phyloP scores from a whole-genome alignment of 2,329 filamentous ascomycete genomes.

The Volutella citrinella region DNA sequence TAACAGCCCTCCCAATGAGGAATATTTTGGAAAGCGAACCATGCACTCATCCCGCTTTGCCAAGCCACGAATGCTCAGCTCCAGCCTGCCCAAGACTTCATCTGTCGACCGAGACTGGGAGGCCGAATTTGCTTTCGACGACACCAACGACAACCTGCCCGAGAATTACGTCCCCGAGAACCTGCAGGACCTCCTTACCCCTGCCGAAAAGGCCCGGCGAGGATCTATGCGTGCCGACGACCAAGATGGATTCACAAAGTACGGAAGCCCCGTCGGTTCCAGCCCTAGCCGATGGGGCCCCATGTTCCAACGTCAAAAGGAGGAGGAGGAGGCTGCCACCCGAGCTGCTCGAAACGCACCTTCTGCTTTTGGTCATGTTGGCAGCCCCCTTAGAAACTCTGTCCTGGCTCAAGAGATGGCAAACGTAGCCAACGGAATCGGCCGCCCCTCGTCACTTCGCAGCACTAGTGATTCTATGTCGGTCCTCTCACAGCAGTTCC shows the following conservation, averaged over 20 bases:
- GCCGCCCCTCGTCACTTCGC: constrained; percentile 37
- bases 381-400: constrained; percentile 63
- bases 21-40: constrained; percentile 67
- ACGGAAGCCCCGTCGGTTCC: constrained; percentile 57
- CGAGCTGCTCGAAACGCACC: constrained; percentile 34
- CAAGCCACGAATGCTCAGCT: constrained; percentile 65
- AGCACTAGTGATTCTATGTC: constrained; percentile 53
- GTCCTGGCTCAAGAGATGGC: constrained; percentile 54
- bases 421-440: constrained; percentile 35
- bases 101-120: constrained; percentile 65
- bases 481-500: constrained; percentile 60
- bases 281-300: constrained; percentile 62
- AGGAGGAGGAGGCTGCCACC: constrained; percentile 50
- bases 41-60: constrained; percentile 67
- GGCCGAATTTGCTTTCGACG: constrained; percentile 67
- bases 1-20: constrained; percentile 50
- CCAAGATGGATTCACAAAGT: constrained; percentile 53
- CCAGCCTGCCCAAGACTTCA: constrained; percentile 65
- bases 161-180: constrained; percentile 69
- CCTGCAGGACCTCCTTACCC: constrained; percentile 63
- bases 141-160: constrained; percentile 63
- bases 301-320: constrained; percentile 57
- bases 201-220: constrained; percentile 63
- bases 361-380: constrained; percentile 65
- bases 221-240: constrained; percentile 59